Conservation (phyloP, 1,139 yeast genomes). For the Nakaseomyces glabratus region DNA sequence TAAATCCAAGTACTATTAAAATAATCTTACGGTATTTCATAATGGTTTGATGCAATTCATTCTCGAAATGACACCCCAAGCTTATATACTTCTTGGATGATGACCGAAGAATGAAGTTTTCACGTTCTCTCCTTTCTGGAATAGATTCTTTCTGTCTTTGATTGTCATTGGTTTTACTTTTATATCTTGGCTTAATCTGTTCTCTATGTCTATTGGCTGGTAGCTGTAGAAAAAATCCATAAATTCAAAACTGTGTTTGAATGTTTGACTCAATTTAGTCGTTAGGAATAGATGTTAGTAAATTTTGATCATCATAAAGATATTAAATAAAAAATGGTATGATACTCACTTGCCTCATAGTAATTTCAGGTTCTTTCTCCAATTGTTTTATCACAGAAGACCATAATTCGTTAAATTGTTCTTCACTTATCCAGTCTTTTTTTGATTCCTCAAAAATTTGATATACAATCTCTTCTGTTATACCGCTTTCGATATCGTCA, state of each 20-base stretch:
- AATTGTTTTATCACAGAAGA: slow-evolving; percentile 52
- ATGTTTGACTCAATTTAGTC: slow-evolving; percentile 32
- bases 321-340: slow-evolving; percentile 10
- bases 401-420: slow-evolving; percentile 82
- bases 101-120: slow-evolving; percentile 56
- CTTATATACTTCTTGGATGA: slow-evolving; percentile 60
- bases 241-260: slow-evolving; percentile 7
- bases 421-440: slow-evolving; percentile 45
- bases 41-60: slow-evolving; percentile 44
- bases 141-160: slow-evolving; percentile 33
- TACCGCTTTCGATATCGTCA: slow-evolving; percentile 40
- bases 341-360: slow-evolving; percentile 70
- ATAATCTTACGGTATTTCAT: slow-evolving; percentile 37
- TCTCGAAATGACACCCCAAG: slow-evolving; percentile 50
- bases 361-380: slow-evolving; percentile 64
- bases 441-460: slow-evolving; percentile 50
- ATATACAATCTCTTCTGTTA: slow-evolving; percentile 43
- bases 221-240: slow-evolving; percentile 23
- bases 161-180: slow-evolving; percentile 32
- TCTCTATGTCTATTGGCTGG: slow-evolving; percentile 23
- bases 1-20: slow-evolving; percentile 25
- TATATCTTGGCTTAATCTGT: slow-evolving; percentile 27
- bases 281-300: slow-evolving; percentile 18
- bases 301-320: slow-evolving; percentile 6
- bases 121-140: slow-evolving; percentile 23